Evolutionary conservation across 805 yeast species (phyloP).

Genomic region (Wickerhamomyces bisporus): DNA sequence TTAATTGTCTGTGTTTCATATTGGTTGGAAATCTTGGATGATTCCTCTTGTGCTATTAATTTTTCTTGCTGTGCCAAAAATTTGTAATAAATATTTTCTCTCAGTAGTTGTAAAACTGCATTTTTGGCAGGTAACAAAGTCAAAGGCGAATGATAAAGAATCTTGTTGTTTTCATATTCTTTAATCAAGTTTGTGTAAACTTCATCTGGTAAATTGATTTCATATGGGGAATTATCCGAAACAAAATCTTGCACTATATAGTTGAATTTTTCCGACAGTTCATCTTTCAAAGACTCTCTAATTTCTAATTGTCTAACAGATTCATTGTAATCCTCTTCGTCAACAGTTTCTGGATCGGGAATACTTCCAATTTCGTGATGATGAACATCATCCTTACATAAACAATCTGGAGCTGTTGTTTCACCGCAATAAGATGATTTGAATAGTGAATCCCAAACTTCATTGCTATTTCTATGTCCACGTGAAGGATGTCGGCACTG

Average conservation of each 20-base stretch:
- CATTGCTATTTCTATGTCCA: not conserved
- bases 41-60: conserved; percentile 8
- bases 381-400: conserved; percentile 10
- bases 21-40: not conserved
- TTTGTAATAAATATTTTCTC: conserved; percentile 29
- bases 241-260: conserved; percentile 38
- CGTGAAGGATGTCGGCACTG: not conserved
- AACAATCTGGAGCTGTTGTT: conserved; percentile 5
- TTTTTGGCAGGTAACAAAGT: conserved; percentile 27
- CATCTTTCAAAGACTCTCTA: conserved; percentile 16
- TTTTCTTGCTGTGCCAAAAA: conserved; percentile 22
- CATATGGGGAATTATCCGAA: conserved; percentile 36
- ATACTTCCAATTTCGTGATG: conserved; percentile 3
- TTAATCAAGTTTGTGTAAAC: conserved; percentile 26
- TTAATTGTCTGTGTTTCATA: too few relatives aligned
- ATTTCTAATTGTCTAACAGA: conserved; percentile 13
- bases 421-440: conserved; percentile 10
- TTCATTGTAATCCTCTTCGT: conserved; percentile 16
- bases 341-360: not conserved
- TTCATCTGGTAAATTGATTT: conserved; percentile 42
- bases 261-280: conserved; percentile 30
- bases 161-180: conserved; percentile 20
- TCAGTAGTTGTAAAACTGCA: conserved; percentile 25
- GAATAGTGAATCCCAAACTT: conserved; percentile 15
- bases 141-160: conserved; percentile 30